Evolutionary conservation across 2,329 filamentous ascomycete species (phyloP), one percentile per base, ranked within the genome.

Genomic region (Aspergillus tubingensis): DNA sequence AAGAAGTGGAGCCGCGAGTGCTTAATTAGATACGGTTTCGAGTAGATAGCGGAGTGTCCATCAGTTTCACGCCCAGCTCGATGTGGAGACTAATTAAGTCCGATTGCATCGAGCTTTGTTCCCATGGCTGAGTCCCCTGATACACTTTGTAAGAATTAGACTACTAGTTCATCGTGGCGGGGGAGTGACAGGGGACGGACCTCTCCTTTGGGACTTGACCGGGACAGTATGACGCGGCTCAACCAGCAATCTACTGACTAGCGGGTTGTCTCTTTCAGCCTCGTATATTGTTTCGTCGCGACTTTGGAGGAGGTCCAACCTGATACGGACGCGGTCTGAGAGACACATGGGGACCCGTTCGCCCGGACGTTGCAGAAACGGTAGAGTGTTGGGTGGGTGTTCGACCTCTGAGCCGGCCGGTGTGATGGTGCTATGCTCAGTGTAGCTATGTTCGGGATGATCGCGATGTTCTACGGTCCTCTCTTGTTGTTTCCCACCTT

Each of bases 21-120:
- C 52, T 54, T 54, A 44, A 47, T 47, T 44, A 44, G 52, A 54
- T 32, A 21, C 13, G n/a, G 52, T 54, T 54, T 54, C 52, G 52
- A 27, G 43, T 54, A 32, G 38, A 54, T 54, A 38, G 52, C 36
- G 52, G 52, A n/a, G 23, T 39, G 36, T 21, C 48, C 49, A 17
- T 44, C 30, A 39, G 55, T 52, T 52, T 52, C 36, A 41, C 8
- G 32, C 3, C 36, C 13, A 11, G 27, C 15, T 25, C 5, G 47
- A 47, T 30, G 39, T 36, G 32, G 32, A 36, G 32, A 15, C 32
- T 36, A 5, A 36, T 36, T 36, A 36, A 13, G 32, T 36, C 11
- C 11, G 32, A 36, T 36, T 36, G 32, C 32, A 36, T 36, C 32
- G 32, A 36, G 11, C 32, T 36, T 36, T 36, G 32, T 36, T 36